Conservation (phyloP, 1,139 yeast genomes). For the Candida neerlandica region DNA sequence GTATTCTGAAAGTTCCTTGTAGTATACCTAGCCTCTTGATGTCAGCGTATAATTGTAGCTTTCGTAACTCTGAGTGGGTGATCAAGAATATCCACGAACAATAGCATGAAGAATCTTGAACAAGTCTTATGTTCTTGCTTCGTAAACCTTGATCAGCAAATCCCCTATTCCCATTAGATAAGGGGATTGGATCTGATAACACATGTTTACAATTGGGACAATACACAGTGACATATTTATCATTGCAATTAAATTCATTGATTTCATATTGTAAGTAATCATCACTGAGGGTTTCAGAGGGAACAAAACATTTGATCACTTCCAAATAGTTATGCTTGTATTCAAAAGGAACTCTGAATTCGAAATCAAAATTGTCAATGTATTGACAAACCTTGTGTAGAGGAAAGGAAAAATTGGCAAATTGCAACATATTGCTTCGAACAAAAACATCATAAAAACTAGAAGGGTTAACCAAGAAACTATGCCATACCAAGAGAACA, state of each 20-base stretch:
- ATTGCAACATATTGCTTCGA: conserved; percentile 24
- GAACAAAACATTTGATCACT: conserved; percentile 5
- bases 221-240: conserved; percentile 6
- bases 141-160: conserved; percentile 25
- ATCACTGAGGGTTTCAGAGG: not conserved
- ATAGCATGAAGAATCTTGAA: conserved; percentile 2
- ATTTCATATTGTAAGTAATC: conserved; percentile 5
- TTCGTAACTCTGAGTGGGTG: conserved; percentile 23
- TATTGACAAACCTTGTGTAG: conserved; percentile 23
- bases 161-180: conserved; percentile 21
- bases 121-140: not conserved
- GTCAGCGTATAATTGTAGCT: conserved; percentile 26
- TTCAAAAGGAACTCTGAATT: conserved; percentile 19
- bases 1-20: conserved; percentile 16
- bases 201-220: conserved; percentile 24
- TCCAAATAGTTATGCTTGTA: conserved; percentile 1
- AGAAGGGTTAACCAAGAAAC: conserved; percentile 20
- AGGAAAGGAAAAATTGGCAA: conserved; percentile 31
- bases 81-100: conserved; percentile 11
- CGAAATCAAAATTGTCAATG: conserved; percentile 24
- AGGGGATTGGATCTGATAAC: conserved; percentile 17
- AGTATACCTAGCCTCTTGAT: conserved; percentile 12
- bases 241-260: not conserved
- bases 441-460: conserved; percentile 30
- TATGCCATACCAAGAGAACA: conserved; percentile 44